Conservation (phyloP, 2,329 filamentous ascomycete genomes). For the Ciborinia camelliae region DNA sequence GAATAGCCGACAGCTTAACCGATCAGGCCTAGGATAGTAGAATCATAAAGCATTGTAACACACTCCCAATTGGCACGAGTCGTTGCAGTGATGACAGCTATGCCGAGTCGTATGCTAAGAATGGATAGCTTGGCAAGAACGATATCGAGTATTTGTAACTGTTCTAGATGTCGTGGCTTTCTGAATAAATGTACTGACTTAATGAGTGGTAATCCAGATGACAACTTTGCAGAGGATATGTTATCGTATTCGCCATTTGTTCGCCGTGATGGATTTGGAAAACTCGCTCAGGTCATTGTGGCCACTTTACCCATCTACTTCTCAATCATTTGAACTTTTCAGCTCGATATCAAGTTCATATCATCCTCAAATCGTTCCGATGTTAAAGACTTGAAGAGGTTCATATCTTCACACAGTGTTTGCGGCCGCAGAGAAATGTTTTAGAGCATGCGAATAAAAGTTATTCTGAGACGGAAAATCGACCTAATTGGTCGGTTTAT, state of each 20-base stretch:
- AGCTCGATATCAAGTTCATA: background rate
- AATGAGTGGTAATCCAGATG: background rate
- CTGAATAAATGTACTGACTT: background rate
- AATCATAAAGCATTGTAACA: too few relatives aligned
- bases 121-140: background rate
- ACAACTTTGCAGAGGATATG: too few relatives aligned
- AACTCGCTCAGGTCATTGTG: too few relatives aligned
- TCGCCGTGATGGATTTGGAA: too few relatives aligned
- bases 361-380: background rate
- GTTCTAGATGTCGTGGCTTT: background rate
- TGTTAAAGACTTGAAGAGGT: background rate
- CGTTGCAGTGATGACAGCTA: background rate
- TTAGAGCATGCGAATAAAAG: too few relatives aligned
- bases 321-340: background rate
- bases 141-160: background rate
- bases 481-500: too few relatives aligned
- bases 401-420: too few relatives aligned
- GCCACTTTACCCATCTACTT: too few relatives aligned
- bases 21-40: background rate
- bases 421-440: too few relatives aligned
- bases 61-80: background rate
- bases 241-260: too few relatives aligned
- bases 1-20: background rate
- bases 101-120: background rate
- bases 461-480: too few relatives aligned